Evolutionary conservation across 257 asterid species (phyloP).

Genomic region (Scutellaria galericulata): DNA sequence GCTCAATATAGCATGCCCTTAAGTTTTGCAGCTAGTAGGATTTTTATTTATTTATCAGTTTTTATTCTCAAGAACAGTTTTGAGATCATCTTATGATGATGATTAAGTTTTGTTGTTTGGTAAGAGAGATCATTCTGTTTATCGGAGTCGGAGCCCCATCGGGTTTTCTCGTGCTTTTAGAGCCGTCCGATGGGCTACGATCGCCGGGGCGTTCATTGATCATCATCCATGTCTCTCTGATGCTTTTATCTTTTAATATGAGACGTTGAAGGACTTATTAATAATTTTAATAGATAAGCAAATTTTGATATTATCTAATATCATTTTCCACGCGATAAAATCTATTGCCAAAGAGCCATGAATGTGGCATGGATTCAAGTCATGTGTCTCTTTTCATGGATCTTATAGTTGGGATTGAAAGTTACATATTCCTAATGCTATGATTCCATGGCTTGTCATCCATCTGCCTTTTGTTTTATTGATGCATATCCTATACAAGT

Average conservation of each 20-base stretch:
- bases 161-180: slow-evolving; percentile 79
- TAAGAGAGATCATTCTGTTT: slow-evolving; percentile 22
- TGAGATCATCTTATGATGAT: slow-evolving; percentile 33
- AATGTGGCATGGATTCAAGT: slow-evolving; percentile 8
- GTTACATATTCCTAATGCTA: slow-evolving; percentile 43
- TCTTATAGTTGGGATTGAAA: slow-evolving; percentile 45
- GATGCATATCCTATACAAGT: background rate
- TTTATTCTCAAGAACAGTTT: slow-evolving; percentile 33
- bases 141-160: slow-evolving; percentile 34
- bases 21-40: slow-evolving; percentile 72
- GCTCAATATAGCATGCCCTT: slow-evolving; percentile 83
- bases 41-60: background rate
- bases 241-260: background rate
- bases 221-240: background rate
- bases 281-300: background rate
- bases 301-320: background rate
- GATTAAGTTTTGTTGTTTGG: slow-evolving; percentile 22
- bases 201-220: background rate
- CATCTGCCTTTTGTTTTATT: slow-evolving; percentile 19
- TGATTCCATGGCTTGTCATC: slow-evolving; percentile 36
- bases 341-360: background rate
- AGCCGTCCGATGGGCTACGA: slow-evolving; percentile 64
- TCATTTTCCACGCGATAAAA: slow-evolving; percentile 22
- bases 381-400: slow-evolving; percentile 20
- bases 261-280: background rate